These are phyloP conservation scores for Monosiga brevicollis DNA, from an alignment of 78 protist genomes.

Conservation along the genomic window DNA sequence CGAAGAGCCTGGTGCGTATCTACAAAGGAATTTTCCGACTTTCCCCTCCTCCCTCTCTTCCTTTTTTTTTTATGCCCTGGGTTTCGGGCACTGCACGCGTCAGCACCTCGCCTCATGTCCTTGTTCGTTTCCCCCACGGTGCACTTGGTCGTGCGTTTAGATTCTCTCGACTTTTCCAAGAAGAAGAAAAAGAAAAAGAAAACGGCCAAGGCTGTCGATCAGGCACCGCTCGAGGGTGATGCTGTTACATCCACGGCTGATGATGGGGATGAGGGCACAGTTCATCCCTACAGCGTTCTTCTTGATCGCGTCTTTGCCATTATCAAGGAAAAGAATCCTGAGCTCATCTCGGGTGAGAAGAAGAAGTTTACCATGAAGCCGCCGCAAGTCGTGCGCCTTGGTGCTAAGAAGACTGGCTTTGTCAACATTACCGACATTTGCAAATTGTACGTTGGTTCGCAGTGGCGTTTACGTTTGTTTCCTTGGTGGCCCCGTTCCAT, in stretches of 20 bases:
- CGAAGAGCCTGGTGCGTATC: too few relatives aligned
- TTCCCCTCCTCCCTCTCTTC: too few relatives aligned
- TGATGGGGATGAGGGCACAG: not conserved
- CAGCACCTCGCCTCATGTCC: too few relatives aligned
- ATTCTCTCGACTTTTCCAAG: too few relatives aligned
- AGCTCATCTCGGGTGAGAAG: not conserved
- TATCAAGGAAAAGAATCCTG: not conserved
- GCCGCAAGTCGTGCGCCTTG: not conserved
- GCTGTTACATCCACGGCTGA: not conserved
- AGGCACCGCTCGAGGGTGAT: not conserved
- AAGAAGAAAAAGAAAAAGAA: not conserved
- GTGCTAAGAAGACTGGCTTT: not conserved
- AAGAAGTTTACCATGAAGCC: not conserved
- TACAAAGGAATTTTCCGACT: too few relatives aligned
- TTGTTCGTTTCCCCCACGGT: too few relatives aligned
- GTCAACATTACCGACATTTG: not conserved
- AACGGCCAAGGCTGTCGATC: not conserved
- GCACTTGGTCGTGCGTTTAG: too few relatives aligned
- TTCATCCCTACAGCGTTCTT: not conserved
- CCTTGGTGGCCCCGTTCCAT: not conserved
- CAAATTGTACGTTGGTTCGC: conserved; percentile 33
- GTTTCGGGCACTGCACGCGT: too few relatives aligned
- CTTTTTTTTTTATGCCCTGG: too few relatives aligned
- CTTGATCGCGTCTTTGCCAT: not conserved
- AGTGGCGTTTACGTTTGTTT: not conserved